These are phyloP conservation scores for Eucalyptus sp. DNA, from an alignment of 345 rosid species.

Conservation along the genomic window DNA sequence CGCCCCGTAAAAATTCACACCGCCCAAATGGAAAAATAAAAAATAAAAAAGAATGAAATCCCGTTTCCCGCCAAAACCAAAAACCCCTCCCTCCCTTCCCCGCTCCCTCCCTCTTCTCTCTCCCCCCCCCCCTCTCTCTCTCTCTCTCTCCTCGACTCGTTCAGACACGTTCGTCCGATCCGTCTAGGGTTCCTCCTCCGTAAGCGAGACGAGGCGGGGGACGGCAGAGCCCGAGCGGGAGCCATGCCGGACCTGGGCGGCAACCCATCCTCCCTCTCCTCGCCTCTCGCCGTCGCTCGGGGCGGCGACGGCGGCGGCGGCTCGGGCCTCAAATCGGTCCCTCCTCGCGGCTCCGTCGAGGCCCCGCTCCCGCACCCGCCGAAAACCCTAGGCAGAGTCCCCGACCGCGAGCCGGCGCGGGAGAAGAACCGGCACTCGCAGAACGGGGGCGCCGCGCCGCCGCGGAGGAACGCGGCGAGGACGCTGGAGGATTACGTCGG, in stretches of 20 bases:
- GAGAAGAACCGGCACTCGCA: background rate
- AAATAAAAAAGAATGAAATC: background rate
- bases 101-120: background rate
- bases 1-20: background rate
- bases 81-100: background rate
- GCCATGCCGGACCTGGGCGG: constrained; percentile 38
- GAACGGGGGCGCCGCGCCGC: background rate
- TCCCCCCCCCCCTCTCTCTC: background rate
- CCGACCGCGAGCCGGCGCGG: background rate
- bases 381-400: constrained; percentile 5
- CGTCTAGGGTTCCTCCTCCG: background rate
- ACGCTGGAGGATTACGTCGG: constrained; percentile 25
- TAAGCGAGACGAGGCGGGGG: background rate
- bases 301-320: background rate
- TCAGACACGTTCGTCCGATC: background rate
- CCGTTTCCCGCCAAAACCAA: constrained; percentile 20
- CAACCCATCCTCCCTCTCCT: background rate
- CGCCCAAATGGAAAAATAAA: background rate
- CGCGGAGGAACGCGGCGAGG: constrained; percentile 9
- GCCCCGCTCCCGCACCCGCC: background rate
- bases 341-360: constrained; percentile 13
- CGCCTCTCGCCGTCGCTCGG: constrained; percentile 19
- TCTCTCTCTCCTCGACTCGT: background rate
- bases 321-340: background rate
- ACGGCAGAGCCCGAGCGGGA: background rate